Base-by-base conservation (phyloP, 2,329 filamentous ascomycete species). In the Fusarium albosuccineum region DNA sequence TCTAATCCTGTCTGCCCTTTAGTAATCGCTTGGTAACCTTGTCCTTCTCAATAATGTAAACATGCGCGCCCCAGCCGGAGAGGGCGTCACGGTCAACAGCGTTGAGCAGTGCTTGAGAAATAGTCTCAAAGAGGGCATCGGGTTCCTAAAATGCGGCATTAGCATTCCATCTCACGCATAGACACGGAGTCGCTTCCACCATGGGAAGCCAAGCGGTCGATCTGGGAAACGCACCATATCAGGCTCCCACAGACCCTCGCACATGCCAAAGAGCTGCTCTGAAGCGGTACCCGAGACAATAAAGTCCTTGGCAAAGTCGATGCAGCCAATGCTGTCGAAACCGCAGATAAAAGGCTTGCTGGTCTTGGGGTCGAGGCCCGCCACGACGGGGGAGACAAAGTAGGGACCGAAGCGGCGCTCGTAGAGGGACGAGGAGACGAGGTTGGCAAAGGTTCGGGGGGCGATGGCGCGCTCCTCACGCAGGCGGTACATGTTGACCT, bases 41-140 rank as follows among this genome's bases (percentile, higher is more conserved):
- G 85, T 97, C 94, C 88, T 99, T 99, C 86, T 98, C 96, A 80
- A 99, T 97, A 77, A 99, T 97, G 84, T 98, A 99, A 73, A 99
- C 96, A 78, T 99, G 94, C 39, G 96, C 96, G 78, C 96, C 96
- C 96, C 96, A 98, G 70, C 96, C 96, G 37, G 95, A 97, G 68
- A 99, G 86, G 54, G 96, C 96, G 82, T 99, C 96, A 83, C 96
- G 89, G 82, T 99, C 96, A 60, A 98, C 93, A 62, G 96, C 96
- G 81, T 97, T 98, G 73, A 99, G 87, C 63, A 99, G 87, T 53
- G 95, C 90, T 83, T 99, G 96, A 48, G 96, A 98, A 78, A 98
- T 93, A 67, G 96, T 99, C 85, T 99, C 96, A 82, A 99, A 99
- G 52, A 99, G 90, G 74, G 97, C 94, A 71, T 99, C 95, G 58